Conservation (phyloP, 257 asterid genomes). For the Coffea canephora region DNA sequence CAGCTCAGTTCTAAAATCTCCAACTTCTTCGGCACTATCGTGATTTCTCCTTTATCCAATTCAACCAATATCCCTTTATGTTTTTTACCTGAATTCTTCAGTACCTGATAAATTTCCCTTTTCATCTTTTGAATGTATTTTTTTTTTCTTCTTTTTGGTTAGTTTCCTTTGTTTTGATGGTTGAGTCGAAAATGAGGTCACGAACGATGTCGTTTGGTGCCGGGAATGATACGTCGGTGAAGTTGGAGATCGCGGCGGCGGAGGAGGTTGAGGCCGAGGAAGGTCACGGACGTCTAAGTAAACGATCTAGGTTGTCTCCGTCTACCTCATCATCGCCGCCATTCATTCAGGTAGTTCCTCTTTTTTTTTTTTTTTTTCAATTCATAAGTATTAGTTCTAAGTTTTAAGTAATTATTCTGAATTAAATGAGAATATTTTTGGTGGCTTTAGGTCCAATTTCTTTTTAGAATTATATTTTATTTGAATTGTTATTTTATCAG, state of each 20-base stretch:
- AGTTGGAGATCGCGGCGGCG: constrained; percentile 27
- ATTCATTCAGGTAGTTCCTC: constrained; percentile 38
- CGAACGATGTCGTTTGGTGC: constrained; percentile 26
- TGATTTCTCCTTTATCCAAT: not conserved
- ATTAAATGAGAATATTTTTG: not conserved
- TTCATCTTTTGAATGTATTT: not conserved
- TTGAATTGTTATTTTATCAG: not conserved
- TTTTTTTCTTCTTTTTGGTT: constrained; percentile 10
- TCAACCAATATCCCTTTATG: not conserved
- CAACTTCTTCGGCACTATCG: constrained; percentile 1
- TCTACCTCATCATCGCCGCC: constrained; percentile 18
- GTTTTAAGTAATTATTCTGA: not conserved
- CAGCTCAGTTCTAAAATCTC: not conserved
- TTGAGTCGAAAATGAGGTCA: constrained; percentile 34
- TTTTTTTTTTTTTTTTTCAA: not conserved
- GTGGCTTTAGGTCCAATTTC: not conserved
- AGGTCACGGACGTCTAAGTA: constrained; percentile 41
- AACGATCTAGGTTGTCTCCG: constrained; percentile 43
- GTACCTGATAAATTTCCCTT: not conserved
- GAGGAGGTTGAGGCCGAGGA: constrained; percentile 55
- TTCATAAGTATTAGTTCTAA: not conserved
- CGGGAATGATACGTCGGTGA: constrained; percentile 20
- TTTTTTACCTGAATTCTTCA: not conserved
- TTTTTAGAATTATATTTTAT: not conserved
- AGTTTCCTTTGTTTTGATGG: constrained; percentile 26